Percentiles rank a stretch among this genome's conserved stretches.
These are phyloP conservation scores for Syzygium syzygioides DNA, from an alignment of 441 rosid species.

Conservation along the genomic window DNA sequence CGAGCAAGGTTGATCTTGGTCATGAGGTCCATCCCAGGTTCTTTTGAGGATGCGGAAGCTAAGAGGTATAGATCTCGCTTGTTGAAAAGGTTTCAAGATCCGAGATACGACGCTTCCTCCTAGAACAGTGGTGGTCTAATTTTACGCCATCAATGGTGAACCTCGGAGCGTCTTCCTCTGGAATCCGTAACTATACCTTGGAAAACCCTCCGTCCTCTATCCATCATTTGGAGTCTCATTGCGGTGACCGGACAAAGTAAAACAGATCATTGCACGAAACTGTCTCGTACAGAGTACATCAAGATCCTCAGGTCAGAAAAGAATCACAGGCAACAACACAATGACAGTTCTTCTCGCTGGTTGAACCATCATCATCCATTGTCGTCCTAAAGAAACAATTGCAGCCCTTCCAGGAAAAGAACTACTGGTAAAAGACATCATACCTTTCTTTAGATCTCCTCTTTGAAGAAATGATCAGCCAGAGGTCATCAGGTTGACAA, in stretches of 20 bases:
- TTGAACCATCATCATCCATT: not conserved
- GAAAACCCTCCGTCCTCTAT: not conserved
- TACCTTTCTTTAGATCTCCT: not conserved
- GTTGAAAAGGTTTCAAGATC: not conserved
- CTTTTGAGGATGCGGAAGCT: not conserved
- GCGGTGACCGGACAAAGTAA: not conserved
- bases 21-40: not conserved
- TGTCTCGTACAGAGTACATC: not conserved
- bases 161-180: not conserved
- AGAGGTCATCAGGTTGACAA: not conserved
- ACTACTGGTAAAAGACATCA: not conserved
- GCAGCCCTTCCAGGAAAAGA: not conserved
- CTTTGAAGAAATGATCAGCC: not conserved
- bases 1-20: not conserved
- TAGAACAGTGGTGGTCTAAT: not conserved
- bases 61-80: not conserved
- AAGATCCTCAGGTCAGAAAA: not conserved
- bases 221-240: not conserved
- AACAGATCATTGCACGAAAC: not conserved
- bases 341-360: not conserved
- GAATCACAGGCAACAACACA: not conserved
- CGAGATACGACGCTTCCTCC: not conserved
- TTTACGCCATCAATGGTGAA: not conserved
- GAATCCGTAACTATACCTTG: not conserved
- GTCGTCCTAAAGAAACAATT: not conserved